Evolutionary conservation across 2,329 filamentous ascomycete species (phyloP).

Genomic region (Akanthomyces muscarius): DNA sequence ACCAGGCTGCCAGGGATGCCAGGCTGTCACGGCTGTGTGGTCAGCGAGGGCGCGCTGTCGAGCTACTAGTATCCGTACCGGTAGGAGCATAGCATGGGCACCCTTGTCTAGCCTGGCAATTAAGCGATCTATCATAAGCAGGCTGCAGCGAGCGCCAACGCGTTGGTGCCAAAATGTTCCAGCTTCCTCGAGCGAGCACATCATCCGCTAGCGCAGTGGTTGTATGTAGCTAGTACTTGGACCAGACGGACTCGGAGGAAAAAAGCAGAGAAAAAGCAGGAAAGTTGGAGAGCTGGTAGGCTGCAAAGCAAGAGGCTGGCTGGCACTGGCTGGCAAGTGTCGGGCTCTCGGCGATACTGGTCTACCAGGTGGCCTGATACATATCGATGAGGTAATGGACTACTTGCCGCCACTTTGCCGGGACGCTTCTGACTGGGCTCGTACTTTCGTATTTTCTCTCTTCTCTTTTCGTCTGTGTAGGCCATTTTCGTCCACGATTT

Average conservation of each 20-base stretch:
- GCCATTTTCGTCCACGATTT: neutral
- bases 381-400: constrained; percentile 15
- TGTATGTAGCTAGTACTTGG: no score
- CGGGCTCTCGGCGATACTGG: constrained; percentile 1
- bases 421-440: neutral
- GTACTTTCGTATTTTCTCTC: constrained; percentile 6
- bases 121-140: constrained; percentile 14
- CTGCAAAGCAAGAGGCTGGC: neutral
- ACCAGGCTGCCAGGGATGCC: no score
- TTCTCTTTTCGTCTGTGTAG: neutral
- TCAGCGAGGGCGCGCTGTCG: neutral
- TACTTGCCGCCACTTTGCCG: constrained; percentile 5
- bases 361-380: neutral
- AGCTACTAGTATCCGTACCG: no score
- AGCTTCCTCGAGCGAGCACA: neutral
- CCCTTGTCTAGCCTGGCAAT: constrained; percentile 6
- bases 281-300: neutral
- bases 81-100: neutral
- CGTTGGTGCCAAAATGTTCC: constrained; percentile 1
- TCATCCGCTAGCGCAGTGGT: neutral
- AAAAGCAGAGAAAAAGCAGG: neutral
- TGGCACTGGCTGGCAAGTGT: neutral
- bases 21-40: no score
- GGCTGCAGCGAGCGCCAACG: constrained; percentile 2
- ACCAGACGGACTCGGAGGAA: constrained; percentile 1